phyloP scores from a whole-genome alignment of 2,329 filamentous ascomycete genomes.

The Arthroderma uncinatum region DNA sequence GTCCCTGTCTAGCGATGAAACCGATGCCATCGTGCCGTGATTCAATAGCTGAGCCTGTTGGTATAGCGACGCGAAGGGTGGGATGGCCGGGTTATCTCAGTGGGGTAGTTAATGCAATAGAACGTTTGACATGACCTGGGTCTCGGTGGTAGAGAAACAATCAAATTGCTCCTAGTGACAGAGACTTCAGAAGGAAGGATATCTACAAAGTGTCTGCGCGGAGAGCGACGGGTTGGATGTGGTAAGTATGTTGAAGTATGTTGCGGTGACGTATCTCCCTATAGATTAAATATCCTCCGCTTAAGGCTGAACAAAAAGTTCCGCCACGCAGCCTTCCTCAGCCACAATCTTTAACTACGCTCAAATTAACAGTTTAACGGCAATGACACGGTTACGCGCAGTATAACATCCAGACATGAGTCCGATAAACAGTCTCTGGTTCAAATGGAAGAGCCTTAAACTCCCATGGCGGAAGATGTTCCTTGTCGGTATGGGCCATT shows the following conservation, averaged over 20 bases:
- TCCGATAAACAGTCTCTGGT: conserved; percentile 43
- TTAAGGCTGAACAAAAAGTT: not conserved
- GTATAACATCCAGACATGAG: conserved; percentile 11
- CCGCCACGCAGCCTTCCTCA: conserved; percentile 2
- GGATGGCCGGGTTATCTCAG: not conserved
- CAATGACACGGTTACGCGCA: not conserved
- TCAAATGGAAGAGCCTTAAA: conserved; percentile 50
- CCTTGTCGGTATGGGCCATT: conserved; percentile 40
- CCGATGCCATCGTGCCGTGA: conserved; percentile 65
- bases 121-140: not conserved
- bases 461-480: conserved; percentile 52
- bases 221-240: not conserved
- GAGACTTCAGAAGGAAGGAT: not conserved
- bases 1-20: conserved; percentile 87
- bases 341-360: conserved; percentile 7
- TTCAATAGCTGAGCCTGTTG: not conserved
- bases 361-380: not conserved
- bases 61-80: not conserved
- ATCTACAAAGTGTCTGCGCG: not conserved
- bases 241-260: no score
- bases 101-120: not conserved
- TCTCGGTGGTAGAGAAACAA: not conserved
- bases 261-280: not conserved
- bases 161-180: not conserved
- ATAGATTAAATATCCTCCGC: not conserved